These are phyloP conservation scores for Metarhizium album DNA, from an alignment of 2,329 filamentous ascomycete species.

Conservation along the genomic window DNA sequence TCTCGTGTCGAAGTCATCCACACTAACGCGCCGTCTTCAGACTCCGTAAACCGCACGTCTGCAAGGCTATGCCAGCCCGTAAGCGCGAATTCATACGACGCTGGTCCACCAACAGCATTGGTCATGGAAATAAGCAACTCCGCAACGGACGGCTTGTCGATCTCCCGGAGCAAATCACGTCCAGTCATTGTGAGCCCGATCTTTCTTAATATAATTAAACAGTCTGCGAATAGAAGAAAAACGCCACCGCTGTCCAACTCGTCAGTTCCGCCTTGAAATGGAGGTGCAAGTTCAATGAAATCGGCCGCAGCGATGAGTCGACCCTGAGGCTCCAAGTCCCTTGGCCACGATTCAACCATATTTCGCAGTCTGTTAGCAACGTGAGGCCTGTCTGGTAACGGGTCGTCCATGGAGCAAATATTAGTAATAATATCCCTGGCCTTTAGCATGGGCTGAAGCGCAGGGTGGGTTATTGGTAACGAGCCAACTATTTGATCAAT, in stretches of 20 bases:
- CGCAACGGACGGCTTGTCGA: slow-evolving; percentile 67
- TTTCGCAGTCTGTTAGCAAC: slow-evolving; percentile 63
- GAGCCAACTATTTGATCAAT: slow-evolving; percentile 91
- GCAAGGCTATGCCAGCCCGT: slow-evolving; percentile 59
- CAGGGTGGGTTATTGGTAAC: slow-evolving; percentile 76
- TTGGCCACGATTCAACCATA: slow-evolving; percentile 69
- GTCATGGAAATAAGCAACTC: slow-evolving; percentile 53
- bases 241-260: slow-evolving; percentile 50
- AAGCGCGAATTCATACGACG: slow-evolving; percentile 63
- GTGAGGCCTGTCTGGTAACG: slow-evolving; percentile 57
- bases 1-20: slow-evolving; percentile 58
- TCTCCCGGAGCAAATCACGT: slow-evolving; percentile 68
- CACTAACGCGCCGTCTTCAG: slow-evolving; percentile 49
- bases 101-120: slow-evolving; percentile 48
- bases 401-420: slow-evolving; percentile 86
- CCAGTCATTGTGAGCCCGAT: slow-evolving; percentile 53
- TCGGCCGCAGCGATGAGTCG: slow-evolving; percentile 75
- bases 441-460: slow-evolving; percentile 71
- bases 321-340: slow-evolving; percentile 59
- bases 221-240: slow-evolving; percentile 77
- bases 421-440: slow-evolving; percentile 90
- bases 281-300: slow-evolving; percentile 63
- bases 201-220: slow-evolving; percentile 67
- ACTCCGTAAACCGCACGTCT: slow-evolving; percentile 64
- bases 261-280: slow-evolving; percentile 42